phyloP scores from a whole-genome alignment of 2,329 filamentous ascomycete genomes.

The Claviceps sorghi region DNA sequence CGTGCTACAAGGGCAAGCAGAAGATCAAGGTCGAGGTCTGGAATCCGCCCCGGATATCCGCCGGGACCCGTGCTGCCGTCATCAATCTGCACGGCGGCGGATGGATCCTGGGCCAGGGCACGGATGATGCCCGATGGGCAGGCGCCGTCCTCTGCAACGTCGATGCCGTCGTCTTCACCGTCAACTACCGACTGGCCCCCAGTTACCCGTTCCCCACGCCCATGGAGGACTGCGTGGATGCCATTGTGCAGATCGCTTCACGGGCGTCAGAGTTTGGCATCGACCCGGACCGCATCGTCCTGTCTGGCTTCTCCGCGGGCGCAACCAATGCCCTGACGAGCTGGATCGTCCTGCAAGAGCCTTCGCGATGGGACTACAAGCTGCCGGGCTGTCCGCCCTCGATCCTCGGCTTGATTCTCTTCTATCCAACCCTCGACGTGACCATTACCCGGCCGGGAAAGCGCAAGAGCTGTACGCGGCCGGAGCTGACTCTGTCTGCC shows the following conservation, averaged over 20 bases:
- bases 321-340: constrained; percentile 39
- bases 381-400: constrained; percentile 25
- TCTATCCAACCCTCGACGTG: constrained; percentile 50
- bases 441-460: constrained; percentile 41
- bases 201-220: constrained; percentile 49
- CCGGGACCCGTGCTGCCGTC: constrained; percentile 34
- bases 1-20: constrained; percentile 19
- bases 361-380: constrained; percentile 25
- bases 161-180: constrained; percentile 45
- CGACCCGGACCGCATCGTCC: constrained; percentile 38
- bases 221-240: constrained; percentile 51
- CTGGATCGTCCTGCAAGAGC: constrained; percentile 30
- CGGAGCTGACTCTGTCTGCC: constrained; percentile 43
- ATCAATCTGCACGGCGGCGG: constrained; percentile 56
- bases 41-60: constrained; percentile 20
- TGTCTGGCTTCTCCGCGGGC: constrained; percentile 51
- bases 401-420: constrained; percentile 40
- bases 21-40: constrained; percentile 35
- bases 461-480: constrained; percentile 35
- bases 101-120: constrained; percentile 47
- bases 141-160: constrained; percentile 35
- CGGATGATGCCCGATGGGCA: constrained; percentile 49
- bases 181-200: constrained; percentile 55
- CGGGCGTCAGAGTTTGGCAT: constrained; percentile 43
- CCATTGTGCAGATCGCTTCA: constrained; percentile 43